Percentiles rank a stretch among this genome's conserved stretches.
Conservation (phyloP, 768 basidiomycete genomes). For the Lyophyllum decastes region DNA sequence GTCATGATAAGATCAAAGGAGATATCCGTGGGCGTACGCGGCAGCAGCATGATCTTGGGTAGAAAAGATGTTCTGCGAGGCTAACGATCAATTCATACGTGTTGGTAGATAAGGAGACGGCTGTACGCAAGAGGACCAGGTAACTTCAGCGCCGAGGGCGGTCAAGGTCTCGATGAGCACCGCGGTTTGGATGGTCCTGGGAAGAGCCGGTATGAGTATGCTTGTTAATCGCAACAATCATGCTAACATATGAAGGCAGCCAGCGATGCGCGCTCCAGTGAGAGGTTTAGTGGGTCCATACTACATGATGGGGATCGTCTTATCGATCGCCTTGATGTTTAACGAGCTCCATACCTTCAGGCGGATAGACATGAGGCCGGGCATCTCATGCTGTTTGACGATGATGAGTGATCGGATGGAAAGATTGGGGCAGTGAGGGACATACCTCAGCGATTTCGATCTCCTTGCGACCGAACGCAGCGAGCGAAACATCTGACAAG, state of each 20-base stretch:
- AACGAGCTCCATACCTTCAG: conserved; percentile 60
- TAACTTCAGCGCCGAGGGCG: conserved; percentile 93
- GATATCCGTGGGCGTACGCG: conserved; percentile 57
- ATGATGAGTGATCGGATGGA: conserved; percentile 11
- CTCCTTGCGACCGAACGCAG: conserved; percentile 99
- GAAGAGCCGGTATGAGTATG: conserved; percentile 6
- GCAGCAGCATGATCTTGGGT: conserved; percentile 99
- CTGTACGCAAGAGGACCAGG: conserved; percentile 97
- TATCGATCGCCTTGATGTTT: conserved; percentile 13
- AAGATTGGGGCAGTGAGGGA: conserved; percentile 15
- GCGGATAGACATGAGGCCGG: conserved; percentile 92
- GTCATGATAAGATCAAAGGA: conserved; percentile 1
- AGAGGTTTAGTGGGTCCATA: conserved; percentile 81
- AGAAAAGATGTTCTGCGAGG: conserved; percentile 91
- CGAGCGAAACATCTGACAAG: conserved; percentile 83
- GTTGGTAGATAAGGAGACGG: neutral
- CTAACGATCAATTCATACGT: neutral
- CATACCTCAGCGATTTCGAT: conserved; percentile 96
- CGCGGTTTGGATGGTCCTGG: conserved; percentile 97
- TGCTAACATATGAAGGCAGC: conserved; percentile 93
- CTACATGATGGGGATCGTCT: conserved; percentile 43
- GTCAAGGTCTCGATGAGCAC: conserved; percentile 98
- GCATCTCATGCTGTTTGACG: conserved; percentile 79
- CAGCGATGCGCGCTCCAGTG: conserved; percentile 93
- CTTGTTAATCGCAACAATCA: neutral